These are phyloP conservation scores for Lactarius tabidus DNA, from an alignment of 768 basidiomycete genomes.

Conservation along the genomic window DNA sequence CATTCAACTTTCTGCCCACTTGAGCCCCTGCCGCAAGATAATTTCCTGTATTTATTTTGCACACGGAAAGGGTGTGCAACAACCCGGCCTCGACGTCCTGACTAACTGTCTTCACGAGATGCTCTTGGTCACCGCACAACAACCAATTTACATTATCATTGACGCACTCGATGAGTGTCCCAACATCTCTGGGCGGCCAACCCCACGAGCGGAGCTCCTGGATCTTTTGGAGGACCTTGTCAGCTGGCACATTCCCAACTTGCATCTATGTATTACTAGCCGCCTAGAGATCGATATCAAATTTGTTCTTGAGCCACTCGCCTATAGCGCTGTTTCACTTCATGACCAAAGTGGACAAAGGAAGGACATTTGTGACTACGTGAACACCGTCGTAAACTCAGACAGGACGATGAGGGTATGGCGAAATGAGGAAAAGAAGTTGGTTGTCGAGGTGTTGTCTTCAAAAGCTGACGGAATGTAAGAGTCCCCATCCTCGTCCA, in stretches of 20 bases:
- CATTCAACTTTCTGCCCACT: not conserved
- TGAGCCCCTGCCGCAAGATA: fast-evolving
- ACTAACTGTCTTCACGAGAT: fast-evolving
- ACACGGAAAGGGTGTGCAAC: not conserved
- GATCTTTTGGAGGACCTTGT: not conserved
- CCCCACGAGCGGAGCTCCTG: not conserved
- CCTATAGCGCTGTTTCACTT: not conserved
- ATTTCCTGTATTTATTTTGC: fast-evolving
- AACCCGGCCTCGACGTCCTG: not conserved
- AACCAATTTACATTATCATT: not conserved
- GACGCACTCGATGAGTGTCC: not conserved
- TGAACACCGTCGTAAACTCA: not conserved
- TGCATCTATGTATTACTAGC: not conserved
- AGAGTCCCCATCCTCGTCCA: not conserved
- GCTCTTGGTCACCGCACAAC: not conserved
- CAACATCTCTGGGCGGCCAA: not conserved
- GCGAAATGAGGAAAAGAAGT: not conserved
- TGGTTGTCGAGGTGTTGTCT: not conserved
- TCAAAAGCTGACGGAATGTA: not conserved
- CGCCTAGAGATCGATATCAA: not conserved
- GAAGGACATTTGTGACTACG: not conserved
- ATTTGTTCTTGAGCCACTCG: not conserved
- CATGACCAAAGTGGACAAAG: not conserved
- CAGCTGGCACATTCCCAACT: not conserved
- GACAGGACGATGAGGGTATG: not conserved